phyloP scores from a whole-genome alignment of 1,284 basidiomycete species.

The Termitomyces sp. region DNA sequence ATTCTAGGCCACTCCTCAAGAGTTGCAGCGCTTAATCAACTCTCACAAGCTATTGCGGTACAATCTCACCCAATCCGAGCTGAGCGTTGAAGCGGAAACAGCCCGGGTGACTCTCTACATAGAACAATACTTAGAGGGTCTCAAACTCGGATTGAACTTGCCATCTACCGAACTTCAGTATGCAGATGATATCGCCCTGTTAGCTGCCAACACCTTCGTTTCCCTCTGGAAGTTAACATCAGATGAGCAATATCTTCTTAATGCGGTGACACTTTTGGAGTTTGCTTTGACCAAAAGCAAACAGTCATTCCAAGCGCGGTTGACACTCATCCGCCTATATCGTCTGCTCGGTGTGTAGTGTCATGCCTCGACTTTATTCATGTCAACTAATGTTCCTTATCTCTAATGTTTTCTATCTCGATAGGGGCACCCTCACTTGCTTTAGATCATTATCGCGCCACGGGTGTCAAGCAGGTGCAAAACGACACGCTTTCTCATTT shows the following conservation, averaged over 20 bases:
- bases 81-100: constrained; percentile 54
- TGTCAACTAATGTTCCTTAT: neutral
- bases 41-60: constrained; percentile 67
- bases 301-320: constrained; percentile 69
- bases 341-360: constrained; percentile 61
- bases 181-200: constrained; percentile 77
- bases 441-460: constrained; percentile 68
- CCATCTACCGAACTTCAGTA: constrained; percentile 80
- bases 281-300: constrained; percentile 69
- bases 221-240: constrained; percentile 55
- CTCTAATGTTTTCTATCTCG: neutral
- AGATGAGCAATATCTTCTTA: constrained; percentile 56
- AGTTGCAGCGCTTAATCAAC: constrained; percentile 63
- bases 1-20: constrained; percentile 40
- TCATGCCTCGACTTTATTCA: neutral
- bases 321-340: constrained; percentile 75
- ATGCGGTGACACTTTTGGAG: constrained; percentile 64
- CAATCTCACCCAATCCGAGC: constrained; percentile 41
- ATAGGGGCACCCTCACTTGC: constrained; percentile 67
- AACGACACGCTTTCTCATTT: constrained; percentile 82
- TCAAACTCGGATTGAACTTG: constrained; percentile 62
- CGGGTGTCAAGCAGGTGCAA: constrained; percentile 80
- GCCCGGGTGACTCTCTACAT: constrained; percentile 48
- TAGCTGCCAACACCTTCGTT: constrained; percentile 67
- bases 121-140: constrained; percentile 57